Base-by-base conservation (phyloP, 2,329 filamentous ascomycete genomes). In the Pseudogymnoascus sp. region DNA sequence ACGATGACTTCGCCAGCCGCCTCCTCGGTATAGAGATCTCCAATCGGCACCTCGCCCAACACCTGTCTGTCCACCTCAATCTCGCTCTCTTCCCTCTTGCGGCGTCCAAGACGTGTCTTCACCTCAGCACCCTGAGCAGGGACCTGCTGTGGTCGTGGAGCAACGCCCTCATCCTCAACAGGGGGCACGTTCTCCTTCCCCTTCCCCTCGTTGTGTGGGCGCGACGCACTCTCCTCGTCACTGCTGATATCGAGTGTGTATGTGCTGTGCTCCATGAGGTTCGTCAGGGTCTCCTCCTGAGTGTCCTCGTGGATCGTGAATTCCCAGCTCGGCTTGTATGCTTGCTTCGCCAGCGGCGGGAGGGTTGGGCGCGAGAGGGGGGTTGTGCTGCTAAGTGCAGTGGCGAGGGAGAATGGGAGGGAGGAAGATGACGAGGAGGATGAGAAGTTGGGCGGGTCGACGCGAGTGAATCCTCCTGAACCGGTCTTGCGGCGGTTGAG, bases 151-250 rank as follows among this genome's bases (percentile, higher is more conserved):
- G 25, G 43, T 5, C 22, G 25, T 2, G 43, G 43, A 2, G 43
- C 43, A 16, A 30, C 65, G 4, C 43, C 43, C 25, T 50, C 73
- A 50, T 89, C 85, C 61, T 83, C 82, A 2, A 76, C 72, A 1
- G 93, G 93, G 4, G 93, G 89, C 16, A 96, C 85, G 70, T 99
- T 99, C 77, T 99, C 93, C 79, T 99, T 99, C 69, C 91, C 89
- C 32, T 84, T 80, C 8, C 43, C 43, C 50, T 83, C 81, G 66
- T 89, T 82, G 32, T 72, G 70, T 63, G 62, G 76, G 79, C 78
- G 66, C 74, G 74, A 58, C 69, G 76, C 43, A 28, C 76, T 81
- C 73, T 92, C 89, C 72, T 96, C 92, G 68, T 96, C 92, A 20
- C 90, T 92, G 66, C 86, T 91, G 69, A 97, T 91, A 71, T 97